Percentiles rank a stretch among this genome's conserved stretches.
Conservation (phyloP, 371 early-diverging fungal species). For the Saksenaea vasiformis region DNA sequence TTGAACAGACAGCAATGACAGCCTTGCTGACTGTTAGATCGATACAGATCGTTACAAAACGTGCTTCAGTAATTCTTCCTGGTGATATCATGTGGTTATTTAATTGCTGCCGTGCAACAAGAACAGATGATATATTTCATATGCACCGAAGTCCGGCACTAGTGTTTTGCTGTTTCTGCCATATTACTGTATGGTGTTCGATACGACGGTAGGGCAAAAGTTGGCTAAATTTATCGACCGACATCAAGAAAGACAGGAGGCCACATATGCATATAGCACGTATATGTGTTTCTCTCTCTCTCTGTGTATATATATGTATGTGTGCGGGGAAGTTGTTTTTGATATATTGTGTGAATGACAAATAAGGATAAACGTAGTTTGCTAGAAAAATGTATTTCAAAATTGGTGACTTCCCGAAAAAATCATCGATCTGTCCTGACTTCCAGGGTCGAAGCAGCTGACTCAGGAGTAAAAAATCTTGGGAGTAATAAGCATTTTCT, state of each 20-base stretch:
- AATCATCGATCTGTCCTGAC: constrained; percentile 1
- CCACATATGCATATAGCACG: too few relatives aligned
- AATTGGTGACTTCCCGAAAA: background rate
- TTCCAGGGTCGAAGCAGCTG: background rate
- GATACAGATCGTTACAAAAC: background rate
- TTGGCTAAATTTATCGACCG: too few relatives aligned
- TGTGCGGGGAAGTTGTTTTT: background rate
- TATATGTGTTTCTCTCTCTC: too few relatives aligned
- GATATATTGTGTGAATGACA: background rate
- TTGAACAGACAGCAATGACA: background rate
- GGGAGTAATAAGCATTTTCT: background rate
- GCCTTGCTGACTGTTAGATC: background rate
- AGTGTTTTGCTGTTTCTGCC: too few relatives aligned
- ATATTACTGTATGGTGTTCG: too few relatives aligned
- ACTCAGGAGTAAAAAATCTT: background rate
- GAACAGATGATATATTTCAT: too few relatives aligned
- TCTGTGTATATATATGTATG: background rate
- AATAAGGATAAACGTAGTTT: background rate
- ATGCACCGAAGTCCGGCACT: too few relatives aligned
- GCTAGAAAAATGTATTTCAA: background rate
- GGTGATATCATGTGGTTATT: background rate
- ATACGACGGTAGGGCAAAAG: too few relatives aligned
- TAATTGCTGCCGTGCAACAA: background rate
- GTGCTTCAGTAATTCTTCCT: background rate
- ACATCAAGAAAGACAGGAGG: too few relatives aligned